phyloP scores from a whole-genome alignment of 176 grass and related monocot genomes.

The Chrysopogon serrulatus region DNA sequence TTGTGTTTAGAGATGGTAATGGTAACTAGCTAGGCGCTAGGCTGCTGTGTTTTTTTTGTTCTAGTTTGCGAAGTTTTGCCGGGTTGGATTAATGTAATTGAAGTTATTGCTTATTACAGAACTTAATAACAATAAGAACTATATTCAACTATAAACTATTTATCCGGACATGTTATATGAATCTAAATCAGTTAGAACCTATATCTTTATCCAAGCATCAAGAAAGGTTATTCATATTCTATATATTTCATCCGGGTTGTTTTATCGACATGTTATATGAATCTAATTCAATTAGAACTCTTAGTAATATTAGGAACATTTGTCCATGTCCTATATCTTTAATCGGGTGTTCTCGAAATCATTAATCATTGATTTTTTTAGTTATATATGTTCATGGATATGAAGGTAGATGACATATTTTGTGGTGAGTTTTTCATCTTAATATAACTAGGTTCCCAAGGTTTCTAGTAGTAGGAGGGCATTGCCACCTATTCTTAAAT shows the following conservation, averaged over 20 bases:
- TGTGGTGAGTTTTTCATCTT: neutral
- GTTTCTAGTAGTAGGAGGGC: too few species aligned
- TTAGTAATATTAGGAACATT: neutral
- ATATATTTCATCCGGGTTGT: neutral
- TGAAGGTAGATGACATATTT: neutral
- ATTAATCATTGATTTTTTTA: neutral
- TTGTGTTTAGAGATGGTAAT: conserved; percentile 16
- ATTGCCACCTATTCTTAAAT: too few species aligned
- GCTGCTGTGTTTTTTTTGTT: neutral
- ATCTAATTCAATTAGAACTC: neutral
- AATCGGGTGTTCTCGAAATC: neutral
- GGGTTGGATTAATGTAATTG: neutral
- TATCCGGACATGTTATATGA: neutral
- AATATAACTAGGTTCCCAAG: too few species aligned
- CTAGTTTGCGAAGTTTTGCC: conserved; percentile 15
- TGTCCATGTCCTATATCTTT: neutral
- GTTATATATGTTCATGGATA: neutral
- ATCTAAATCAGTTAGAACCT: neutral
- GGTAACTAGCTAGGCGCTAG: conserved; percentile 8
- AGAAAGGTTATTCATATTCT: neutral
- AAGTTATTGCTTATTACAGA: conserved; percentile 22
- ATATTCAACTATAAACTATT: conserved; percentile 17
- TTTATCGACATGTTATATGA: conserved; percentile 9
- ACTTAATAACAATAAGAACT: neutral
- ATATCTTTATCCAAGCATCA: neutral